Evolutionary conservation across 352 stramenopile species (phyloP).

Genomic region (Globisporangium heterothallicum): DNA sequence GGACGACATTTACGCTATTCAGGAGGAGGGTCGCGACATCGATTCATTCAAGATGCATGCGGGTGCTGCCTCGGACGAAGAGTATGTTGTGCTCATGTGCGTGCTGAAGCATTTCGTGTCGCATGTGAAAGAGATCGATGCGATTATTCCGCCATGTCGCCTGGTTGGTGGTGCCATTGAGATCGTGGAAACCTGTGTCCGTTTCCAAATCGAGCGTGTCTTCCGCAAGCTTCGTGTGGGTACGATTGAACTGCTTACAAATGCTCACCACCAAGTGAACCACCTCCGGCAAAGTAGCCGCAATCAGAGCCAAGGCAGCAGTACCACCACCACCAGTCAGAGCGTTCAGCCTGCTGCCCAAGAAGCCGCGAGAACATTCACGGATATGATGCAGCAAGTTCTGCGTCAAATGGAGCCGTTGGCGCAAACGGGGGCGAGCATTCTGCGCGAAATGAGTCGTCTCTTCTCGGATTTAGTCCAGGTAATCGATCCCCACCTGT

Average conservation of each 20-base stretch:
- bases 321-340: constrained; percentile 5
- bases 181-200: constrained; percentile 60
- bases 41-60: constrained; percentile 13
- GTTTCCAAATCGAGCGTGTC: constrained; percentile 72
- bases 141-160: constrained; percentile 47
- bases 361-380: constrained; percentile 47
- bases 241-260: constrained; percentile 52
- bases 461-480: constrained; percentile 78
- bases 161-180: constrained; percentile 40
- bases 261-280: constrained; percentile 45
- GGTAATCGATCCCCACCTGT: constrained; percentile 25
- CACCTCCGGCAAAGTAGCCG: constrained; percentile 24
- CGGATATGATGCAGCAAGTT: constrained; percentile 74
- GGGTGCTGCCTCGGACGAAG: constrained; percentile 30
- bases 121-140: constrained; percentile 51
- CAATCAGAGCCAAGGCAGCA: constrained; percentile 18
- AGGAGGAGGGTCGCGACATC: constrained; percentile 17
- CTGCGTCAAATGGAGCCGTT: constrained; percentile 76
- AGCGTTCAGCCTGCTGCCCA: constrained; percentile 56
- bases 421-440: constrained; percentile 53
- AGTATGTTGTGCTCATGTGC: constrained; percentile 81
- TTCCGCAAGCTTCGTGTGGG: constrained; percentile 58
- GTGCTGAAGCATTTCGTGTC: constrained; percentile 75
- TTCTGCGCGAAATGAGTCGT: constrained; percentile 65
- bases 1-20: constrained; percentile 35